Evolutionary conservation across 2,329 filamentous ascomycete genomes (phyloP), one percentile per base, ranked within the genome.

Genomic region (Colletotrichum sojae): DNA sequence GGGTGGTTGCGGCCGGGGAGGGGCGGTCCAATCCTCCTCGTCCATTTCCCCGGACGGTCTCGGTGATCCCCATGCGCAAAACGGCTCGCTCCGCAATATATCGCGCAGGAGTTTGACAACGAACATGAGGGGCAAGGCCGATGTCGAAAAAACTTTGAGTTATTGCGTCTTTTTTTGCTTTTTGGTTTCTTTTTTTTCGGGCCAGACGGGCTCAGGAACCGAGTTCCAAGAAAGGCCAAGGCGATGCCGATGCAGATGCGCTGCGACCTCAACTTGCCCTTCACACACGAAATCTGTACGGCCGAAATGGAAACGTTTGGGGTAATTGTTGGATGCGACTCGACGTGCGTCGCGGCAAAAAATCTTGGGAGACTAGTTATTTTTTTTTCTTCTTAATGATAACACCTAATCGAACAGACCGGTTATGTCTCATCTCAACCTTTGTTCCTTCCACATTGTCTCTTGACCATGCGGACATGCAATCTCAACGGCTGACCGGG

Each of bases 361-460:
- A 54, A 62, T 39, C 20, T 40, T 52, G 52, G 45, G 54, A 58
- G 45, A 54, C 31, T 48, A 49, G 20, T 25, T 53, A n/a, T 25
- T 25, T 4, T 25, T 25, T 4, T 2, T 25, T 25, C 4, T 25
- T 25, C 22, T 51, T 36, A 63, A 56, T 70, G 57, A 49, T 54
- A 59, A 67, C 27, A 67, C 63, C 52, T 62, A 67, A 70, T 67
- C 46, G 52, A 58, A 36, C 31, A 36, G 64, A 20, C 36, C 39
- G 25, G 22, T 40, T 51, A 25, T 67, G 67, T 70, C 67, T 67
- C 63, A 67, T 70, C 67, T 67, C 63, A 67, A 43, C 39, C 57
- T 49, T n/a, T 53, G n/a, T n/a, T 63, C 57, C 3, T n/a, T 12
- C 9, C 22, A 25, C 22, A 25, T 22, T 22, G 46, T 22, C 16